Conservation (phyloP, 2,329 filamentous ascomycete species). For the Rhynchosporium secalis region DNA sequence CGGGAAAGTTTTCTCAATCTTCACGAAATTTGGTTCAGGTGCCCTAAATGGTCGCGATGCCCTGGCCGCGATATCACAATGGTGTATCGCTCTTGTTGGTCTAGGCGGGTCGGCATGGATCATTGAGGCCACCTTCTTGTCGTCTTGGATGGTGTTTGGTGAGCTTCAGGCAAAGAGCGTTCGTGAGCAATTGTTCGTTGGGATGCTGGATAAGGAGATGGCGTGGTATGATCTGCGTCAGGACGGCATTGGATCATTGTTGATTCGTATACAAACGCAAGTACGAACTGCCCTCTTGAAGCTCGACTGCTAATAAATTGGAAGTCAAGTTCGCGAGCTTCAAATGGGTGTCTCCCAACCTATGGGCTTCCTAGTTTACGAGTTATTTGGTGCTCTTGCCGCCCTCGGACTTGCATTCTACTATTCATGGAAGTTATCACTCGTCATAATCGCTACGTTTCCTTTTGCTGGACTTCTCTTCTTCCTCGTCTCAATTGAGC, state of each 20-base stretch:
- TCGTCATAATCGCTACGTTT: conserved; percentile 73
- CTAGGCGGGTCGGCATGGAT: conserved; percentile 68
- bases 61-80: conserved; percentile 55
- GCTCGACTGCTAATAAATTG: background rate
- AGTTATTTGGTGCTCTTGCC: conserved; percentile 62
- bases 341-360: conserved; percentile 79
- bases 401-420: conserved; percentile 73
- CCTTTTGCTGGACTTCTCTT: conserved; percentile 66
- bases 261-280: conserved; percentile 73
- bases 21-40: conserved; percentile 65
- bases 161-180: conserved; percentile 74
- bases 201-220: conserved; percentile 71
- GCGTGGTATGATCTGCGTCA: conserved; percentile 77
- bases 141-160: conserved; percentile 74
- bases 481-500: conserved; percentile 56
- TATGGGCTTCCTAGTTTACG: conserved; percentile 67
- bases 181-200: conserved; percentile 64
- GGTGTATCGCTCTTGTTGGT: conserved; percentile 61
- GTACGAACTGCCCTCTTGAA: conserved; percentile 36
- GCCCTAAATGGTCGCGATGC: conserved; percentile 51
- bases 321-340: conserved; percentile 77
- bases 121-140: conserved; percentile 65
- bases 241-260: conserved; percentile 70
- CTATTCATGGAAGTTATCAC: conserved; percentile 80
- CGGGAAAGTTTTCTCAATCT: conserved; percentile 71